A percentile compares a stretch with the other conserved stretches of the same genome.
phyloP scores from a whole-genome alignment of 1,139 yeast genomes.

The Taphrina pruni region DNA sequence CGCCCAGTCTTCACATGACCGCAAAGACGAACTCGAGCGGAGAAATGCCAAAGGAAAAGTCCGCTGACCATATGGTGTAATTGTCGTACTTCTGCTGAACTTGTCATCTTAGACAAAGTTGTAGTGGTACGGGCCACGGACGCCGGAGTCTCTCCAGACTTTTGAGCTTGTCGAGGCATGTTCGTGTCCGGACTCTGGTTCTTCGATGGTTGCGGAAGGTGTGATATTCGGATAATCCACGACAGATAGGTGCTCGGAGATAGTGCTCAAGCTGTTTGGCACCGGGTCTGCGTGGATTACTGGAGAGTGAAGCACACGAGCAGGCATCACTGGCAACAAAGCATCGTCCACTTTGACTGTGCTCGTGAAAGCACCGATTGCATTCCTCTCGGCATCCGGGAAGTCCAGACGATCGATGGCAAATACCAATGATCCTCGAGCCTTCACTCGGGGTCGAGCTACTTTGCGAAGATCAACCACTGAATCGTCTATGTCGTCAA shows the following conservation, averaged over 20 bases:
- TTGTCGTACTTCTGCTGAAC: no score
- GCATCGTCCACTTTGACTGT: no score
- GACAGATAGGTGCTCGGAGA: background rate
- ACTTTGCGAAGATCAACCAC: background rate
- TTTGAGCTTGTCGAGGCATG: background rate
- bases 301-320: background rate
- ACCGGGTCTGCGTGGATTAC: background rate
- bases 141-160: constrained; percentile 5
- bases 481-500: background rate
- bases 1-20: background rate
- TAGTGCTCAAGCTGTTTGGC: constrained; percentile 5
- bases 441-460: background rate
- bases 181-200: background rate
- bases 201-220: background rate
- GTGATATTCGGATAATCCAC: background rate
- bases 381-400: no score
- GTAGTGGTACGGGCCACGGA: constrained; percentile 8
- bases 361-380: no score
- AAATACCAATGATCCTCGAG: background rate
- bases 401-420: background rate
- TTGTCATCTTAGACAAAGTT: background rate
- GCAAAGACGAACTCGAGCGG: constrained; percentile 4
- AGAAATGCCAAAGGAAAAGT: background rate
- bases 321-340: no score
- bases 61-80: constrained; percentile 1